Conservation (phyloP, 2,329 filamentous ascomycete genomes). For the Cadophora malorum region DNA sequence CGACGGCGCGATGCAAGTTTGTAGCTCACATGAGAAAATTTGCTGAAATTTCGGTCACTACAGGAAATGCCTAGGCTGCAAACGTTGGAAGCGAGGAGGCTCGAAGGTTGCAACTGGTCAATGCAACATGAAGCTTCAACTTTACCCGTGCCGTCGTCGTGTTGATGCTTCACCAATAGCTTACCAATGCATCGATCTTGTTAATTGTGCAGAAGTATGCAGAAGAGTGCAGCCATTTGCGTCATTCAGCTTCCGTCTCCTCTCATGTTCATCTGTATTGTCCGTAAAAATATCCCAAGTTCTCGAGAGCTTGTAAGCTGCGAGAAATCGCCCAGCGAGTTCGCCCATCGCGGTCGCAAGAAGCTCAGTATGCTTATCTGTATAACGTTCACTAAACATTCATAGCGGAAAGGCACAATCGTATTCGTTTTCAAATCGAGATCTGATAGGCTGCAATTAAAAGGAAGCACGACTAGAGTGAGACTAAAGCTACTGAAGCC, state of each 20-base stretch:
- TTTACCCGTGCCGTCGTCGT: slow-evolving; percentile 11
- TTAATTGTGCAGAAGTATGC: neutral
- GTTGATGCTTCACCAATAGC: neutral
- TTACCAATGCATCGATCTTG: neutral
- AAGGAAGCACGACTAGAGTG: neutral
- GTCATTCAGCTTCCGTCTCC: neutral
- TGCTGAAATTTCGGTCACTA: neutral
- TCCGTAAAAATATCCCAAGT: too few relatives aligned
- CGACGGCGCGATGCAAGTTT: neutral
- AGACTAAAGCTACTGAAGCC: neutral
- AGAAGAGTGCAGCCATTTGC: neutral
- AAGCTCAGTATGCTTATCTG: neutral
- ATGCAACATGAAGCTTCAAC: neutral
- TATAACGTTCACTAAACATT: neutral
- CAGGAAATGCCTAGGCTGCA: neutral
- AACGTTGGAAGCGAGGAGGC: too few relatives aligned
- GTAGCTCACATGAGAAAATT: neutral
- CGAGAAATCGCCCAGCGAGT: too few relatives aligned
- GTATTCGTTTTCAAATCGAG: neutral
- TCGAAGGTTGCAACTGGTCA: neutral
- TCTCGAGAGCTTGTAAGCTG: neutral
- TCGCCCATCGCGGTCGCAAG: neutral
- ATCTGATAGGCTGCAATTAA: neutral
- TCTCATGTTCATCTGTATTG: neutral
- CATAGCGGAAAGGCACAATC: neutral